phyloP scores from a whole-genome alignment of 2,329 filamentous ascomycete species.

The Aspergillus candidus region DNA sequence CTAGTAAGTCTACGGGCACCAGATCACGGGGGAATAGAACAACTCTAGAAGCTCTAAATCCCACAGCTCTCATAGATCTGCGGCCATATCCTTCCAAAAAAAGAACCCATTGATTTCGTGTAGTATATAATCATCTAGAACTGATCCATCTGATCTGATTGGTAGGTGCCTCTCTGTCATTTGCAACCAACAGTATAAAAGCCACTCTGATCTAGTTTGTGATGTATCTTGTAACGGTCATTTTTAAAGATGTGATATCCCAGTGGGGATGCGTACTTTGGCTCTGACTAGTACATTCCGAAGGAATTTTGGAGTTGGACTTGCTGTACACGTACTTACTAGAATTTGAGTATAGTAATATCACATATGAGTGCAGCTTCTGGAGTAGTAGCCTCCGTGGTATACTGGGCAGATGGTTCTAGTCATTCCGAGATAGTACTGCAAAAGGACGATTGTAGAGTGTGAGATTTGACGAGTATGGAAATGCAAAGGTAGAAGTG shows the following conservation, averaged over 20 bases:
- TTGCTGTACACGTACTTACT: constrained; percentile 30
- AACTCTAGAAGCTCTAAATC: constrained; percentile 9
- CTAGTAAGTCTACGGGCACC: constrained; percentile 6
- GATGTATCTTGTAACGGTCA: constrained; percentile 39
- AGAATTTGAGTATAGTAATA: constrained; percentile 8
- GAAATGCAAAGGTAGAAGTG: no score
- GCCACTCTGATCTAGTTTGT: constrained; percentile 43
- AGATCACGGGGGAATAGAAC: no score
- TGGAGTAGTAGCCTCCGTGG: no score
- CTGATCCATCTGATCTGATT: background rate
- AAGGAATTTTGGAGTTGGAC: no score
- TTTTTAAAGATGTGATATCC: constrained; percentile 24
- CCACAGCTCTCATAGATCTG: constrained; percentile 20
- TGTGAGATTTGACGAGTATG: no score
- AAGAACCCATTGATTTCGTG: constrained; percentile 25
- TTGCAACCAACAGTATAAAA: constrained; percentile 45
- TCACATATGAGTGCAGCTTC: no score
- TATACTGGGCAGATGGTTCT: no score
- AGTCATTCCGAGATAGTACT: no score
- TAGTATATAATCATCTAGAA: background rate
- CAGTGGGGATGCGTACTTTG: no score
- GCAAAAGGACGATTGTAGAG: no score
- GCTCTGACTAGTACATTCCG: no score
- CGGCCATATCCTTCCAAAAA: constrained; percentile 30
- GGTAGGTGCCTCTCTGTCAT: constrained; percentile 22